Evolutionary conservation across 768 basidiomycete species (phyloP).

Genomic region (Trametes punicea): DNA sequence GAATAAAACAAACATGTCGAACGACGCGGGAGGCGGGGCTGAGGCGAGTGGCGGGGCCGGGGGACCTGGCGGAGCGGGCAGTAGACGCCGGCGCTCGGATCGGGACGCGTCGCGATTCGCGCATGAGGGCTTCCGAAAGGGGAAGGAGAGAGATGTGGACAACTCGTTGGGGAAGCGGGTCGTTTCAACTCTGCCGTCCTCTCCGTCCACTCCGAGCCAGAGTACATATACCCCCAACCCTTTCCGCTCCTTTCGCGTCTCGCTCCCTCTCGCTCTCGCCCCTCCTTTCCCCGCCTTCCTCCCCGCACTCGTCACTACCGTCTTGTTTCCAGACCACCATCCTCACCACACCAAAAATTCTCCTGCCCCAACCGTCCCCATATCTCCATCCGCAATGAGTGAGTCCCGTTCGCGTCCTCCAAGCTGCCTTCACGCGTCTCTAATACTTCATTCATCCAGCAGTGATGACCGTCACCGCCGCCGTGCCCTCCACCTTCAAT

Average conservation of each 20-base stretch:
- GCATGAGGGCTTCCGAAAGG: background rate
- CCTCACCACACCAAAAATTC: background rate
- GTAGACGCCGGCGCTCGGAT: background rate
- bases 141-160: background rate
- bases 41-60: background rate
- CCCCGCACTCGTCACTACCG: background rate
- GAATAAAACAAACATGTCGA: slow-evolving; percentile 2
- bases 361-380: background rate
- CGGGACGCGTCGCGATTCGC: background rate
- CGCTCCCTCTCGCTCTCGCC: background rate
- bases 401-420: slow-evolving; percentile 53
- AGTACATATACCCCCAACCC: slow-evolving; percentile 15
- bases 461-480: slow-evolving; percentile 23
- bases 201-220: background rate
- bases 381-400: background rate
- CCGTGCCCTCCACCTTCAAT: slow-evolving; percentile 21
- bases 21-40: background rate
- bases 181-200: background rate
- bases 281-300: background rate
- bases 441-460: slow-evolving; percentile 13
- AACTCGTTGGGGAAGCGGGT: slow-evolving; percentile 14
- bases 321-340: background rate
- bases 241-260: background rate
- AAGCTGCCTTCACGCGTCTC: slow-evolving; percentile 29
- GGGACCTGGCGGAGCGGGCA: background rate